These are phyloP conservation scores for Trichoderma sp. DNA, from an alignment of 2,329 filamentous ascomycete species.

Conservation along the genomic window DNA sequence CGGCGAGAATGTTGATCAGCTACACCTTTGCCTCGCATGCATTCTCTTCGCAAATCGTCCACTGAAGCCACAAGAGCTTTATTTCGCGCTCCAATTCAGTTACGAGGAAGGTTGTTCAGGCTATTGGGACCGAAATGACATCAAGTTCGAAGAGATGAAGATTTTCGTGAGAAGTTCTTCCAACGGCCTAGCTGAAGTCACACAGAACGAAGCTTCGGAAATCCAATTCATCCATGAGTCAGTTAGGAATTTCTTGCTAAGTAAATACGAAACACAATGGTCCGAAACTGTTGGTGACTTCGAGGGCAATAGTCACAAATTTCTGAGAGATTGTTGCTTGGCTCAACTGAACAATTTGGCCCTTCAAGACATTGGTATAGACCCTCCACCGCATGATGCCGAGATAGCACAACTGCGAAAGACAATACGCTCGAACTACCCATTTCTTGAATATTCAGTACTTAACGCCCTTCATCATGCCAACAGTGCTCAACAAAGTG, in stretches of 20 bases:
- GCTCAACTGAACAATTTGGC: neutral
- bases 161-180: constrained; percentile 38
- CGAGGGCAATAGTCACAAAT: neutral
- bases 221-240: constrained; percentile 52
- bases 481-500: neutral
- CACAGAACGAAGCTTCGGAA: constrained; percentile 24
- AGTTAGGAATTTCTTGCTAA: constrained; percentile 45
- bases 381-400: neutral
- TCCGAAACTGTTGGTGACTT: neutral
- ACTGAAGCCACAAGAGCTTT: constrained; percentile 43
- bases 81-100: constrained; percentile 28
- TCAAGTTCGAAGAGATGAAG: constrained; percentile 21
- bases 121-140: constrained; percentile 19
- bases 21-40: constrained; percentile 49
- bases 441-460: neutral
- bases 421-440: neutral
- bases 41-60: constrained; percentile 49
- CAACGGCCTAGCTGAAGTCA: constrained; percentile 45
- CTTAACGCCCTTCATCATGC: neutral
- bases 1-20: constrained; percentile 34
- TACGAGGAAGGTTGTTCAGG: accelerated
- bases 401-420: neutral
- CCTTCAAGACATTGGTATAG: neutral
- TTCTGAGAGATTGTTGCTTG: neutral
- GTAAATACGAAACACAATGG: constrained; percentile 29